A percentile compares a stretch with the other conserved stretches of the same genome.
Conservation (phyloP, 169 alveolate species). For the Cryptosporidium sp. region DNA sequence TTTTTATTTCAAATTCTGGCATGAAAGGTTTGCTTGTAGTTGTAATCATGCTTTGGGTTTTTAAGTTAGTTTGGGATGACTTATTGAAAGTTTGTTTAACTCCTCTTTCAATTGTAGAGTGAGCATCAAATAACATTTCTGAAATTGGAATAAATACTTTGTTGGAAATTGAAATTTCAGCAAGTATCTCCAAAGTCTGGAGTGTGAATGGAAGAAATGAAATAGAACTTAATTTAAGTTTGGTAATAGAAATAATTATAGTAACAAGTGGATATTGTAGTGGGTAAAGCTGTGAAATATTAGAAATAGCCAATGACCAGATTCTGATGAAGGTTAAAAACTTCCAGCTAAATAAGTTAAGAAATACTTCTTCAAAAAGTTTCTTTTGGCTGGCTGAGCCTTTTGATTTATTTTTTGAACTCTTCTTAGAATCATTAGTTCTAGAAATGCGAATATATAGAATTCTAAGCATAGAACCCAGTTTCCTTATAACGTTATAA, state of each 20-base stretch:
- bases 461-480: constrained; percentile 54
- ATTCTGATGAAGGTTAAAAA: constrained; percentile 23
- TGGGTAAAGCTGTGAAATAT: constrained; percentile 35
- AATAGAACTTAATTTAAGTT: constrained; percentile 28
- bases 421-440: neutral
- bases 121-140: constrained; percentile 37
- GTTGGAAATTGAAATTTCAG: constrained; percentile 18
- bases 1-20: constrained; percentile 53
- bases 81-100: constrained; percentile 2
- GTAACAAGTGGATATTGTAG: constrained; percentile 60
- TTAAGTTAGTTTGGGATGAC: neutral
- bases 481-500: constrained; percentile 25
- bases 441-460: constrained; percentile 48
- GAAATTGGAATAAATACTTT: constrained; percentile 33
- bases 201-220: constrained; percentile 49
- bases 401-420: neutral
- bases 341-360: constrained; percentile 58
- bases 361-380: constrained; percentile 27
- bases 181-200: constrained; percentile 12
- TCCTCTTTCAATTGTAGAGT: constrained; percentile 36
- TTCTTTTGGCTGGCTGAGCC: constrained; percentile 4
- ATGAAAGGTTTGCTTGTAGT: constrained; percentile 29
- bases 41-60: neutral
- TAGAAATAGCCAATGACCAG: constrained; percentile 30
- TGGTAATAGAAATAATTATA: constrained; percentile 9